Evolutionary conservation across 106 monocot genomes (phyloP), one percentile per base, ranked within the genome.

Genomic region (Vanilla planifolia): DNA sequence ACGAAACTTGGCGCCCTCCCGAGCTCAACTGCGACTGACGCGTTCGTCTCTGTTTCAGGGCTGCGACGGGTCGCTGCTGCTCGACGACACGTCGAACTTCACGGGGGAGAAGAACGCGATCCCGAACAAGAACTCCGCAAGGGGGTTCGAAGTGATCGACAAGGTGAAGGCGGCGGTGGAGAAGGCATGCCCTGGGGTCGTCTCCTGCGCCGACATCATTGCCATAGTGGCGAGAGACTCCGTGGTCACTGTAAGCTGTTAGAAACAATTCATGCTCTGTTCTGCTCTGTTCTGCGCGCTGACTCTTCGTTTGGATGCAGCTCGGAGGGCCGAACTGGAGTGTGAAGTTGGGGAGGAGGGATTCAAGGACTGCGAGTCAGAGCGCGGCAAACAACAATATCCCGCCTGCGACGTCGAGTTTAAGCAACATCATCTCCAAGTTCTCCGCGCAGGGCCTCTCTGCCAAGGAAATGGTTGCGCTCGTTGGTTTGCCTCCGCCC

Each of bases 131-230:
- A 75, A 81, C 20, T 81, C 85, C 0, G 73, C 72, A 0, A 68
- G 89, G 65, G 85, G 89, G 0, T 89, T 89, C 41, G 65, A 89
- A 15, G 84, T 89, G 21, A 67, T 89, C 21, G 85, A 89, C 70
- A 78, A 48, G 3, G 71, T 85, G 9, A 89, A 89, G 60, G 21
- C 80, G 1, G 65, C 75, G 3, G 75, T 89, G 8, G 89, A 89
- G 75, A 73, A 67, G 26, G 66, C 25, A 0, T 89, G 89, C 44
- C 84, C 84, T 0, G 81, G 78, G 3, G 70, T 79, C 2, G 89
- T 89, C 4, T 89, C 89, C 0, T 89, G 89, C 24, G 84, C 89
- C 4, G 89, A 89, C 60, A 81, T 89, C 50, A n/a, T 89, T 37
- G 72, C 89, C 4, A 51, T 89, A 8, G 21, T 75, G 11, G 77